Evolutionary conservation across 371 early-diverging fungal species (phyloP).

Genomic region (Syncephalastrum sp.): DNA sequence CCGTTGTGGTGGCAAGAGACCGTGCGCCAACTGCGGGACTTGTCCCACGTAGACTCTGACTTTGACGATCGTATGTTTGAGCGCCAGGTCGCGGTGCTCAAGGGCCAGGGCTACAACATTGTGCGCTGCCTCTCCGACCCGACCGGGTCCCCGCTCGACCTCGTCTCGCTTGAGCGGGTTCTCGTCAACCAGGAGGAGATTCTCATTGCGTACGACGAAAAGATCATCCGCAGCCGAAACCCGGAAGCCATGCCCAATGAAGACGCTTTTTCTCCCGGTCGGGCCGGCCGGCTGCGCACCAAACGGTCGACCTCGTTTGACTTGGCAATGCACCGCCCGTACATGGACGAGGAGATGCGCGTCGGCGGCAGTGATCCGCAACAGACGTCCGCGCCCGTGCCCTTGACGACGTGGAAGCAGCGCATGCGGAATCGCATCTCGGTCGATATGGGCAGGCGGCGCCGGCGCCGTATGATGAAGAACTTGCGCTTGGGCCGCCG

Average conservation of each 20-base stretch:
- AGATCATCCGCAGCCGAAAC: slow-evolving; percentile 16
- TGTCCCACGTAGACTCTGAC: slow-evolving; percentile 72
- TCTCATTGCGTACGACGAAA: slow-evolving; percentile 40
- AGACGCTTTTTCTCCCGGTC: background rate
- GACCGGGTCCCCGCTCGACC: slow-evolving; percentile 55
- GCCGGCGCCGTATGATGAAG: slow-evolving; percentile 12
- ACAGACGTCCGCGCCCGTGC: background rate
- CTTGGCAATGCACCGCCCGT: slow-evolving; percentile 13
- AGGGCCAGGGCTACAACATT: slow-evolving; percentile 86
- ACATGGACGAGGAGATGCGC: too few species aligned
- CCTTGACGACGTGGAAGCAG: slow-evolving; percentile 12
- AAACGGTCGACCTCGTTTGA: slow-evolving; percentile 43
- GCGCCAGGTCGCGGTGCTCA: slow-evolving; percentile 79
- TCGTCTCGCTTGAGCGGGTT: slow-evolving; percentile 53
- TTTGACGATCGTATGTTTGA: slow-evolving; percentile 82
- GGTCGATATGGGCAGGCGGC: slow-evolving; percentile 16
- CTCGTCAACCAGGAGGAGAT: slow-evolving; percentile 59
- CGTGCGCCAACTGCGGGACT: slow-evolving; percentile 57
- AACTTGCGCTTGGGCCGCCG: slow-evolving; percentile 10
- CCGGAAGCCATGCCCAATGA: background rate
- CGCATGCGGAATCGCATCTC: slow-evolving; percentile 18
- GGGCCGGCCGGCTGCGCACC: slow-evolving; percentile 21
- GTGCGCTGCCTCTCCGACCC: slow-evolving; percentile 65
- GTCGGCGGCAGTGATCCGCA: too few species aligned
- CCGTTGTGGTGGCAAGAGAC: slow-evolving; percentile 82